Percentiles rank a stretch among this genome's conserved stretches.
Evolutionary conservation across 441 rosid species (phyloP).

Genomic region (Aquilaria agallochum): DNA sequence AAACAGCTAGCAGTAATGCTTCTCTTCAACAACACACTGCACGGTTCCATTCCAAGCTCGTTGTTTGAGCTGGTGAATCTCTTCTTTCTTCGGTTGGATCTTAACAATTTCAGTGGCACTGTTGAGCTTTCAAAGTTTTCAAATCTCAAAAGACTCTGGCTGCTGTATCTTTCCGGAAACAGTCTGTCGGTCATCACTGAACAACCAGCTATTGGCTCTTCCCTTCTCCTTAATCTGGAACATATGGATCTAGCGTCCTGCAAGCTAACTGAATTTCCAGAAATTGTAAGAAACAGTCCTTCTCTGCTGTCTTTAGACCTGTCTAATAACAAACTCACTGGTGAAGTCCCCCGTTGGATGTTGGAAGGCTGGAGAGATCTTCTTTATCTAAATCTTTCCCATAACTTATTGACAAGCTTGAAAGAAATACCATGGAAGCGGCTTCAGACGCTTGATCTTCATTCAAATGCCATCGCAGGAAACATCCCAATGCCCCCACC

Average conservation of each 20-base stretch:
- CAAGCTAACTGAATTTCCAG: constrained; percentile 22
- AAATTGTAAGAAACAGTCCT: constrained; percentile 10
- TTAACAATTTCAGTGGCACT: constrained; percentile 22
- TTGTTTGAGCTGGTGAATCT: constrained; percentile 12
- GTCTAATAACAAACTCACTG: constrained; percentile 12
- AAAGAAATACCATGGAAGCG: constrained; percentile 1
- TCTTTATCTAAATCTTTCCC: constrained; percentile 8
- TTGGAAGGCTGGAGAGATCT: neutral
- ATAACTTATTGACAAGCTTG: constrained; percentile 18
- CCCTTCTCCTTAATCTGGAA: neutral
- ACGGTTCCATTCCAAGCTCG: constrained; percentile 1
- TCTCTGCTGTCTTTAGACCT: constrained; percentile 15
- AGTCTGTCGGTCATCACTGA: constrained; percentile 1
- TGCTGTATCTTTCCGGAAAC: constrained; percentile 17
- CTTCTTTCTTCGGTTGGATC: constrained; percentile 2
- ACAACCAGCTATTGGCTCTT: neutral
- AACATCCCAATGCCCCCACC: constrained; percentile 6
- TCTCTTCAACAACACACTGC: neutral
- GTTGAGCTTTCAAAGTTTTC: constrained; percentile 16
- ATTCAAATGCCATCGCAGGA: constrained; percentile 12
- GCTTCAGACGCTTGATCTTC: constrained; percentile 6
- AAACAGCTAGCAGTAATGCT: neutral
- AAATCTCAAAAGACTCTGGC: constrained; percentile 8
- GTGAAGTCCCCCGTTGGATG: constrained; percentile 7
- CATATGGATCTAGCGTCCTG: constrained; percentile 20